These are phyloP conservation scores for Malus fusca DNA, from an alignment of 306 rosid genomes.

Conservation along the genomic window DNA sequence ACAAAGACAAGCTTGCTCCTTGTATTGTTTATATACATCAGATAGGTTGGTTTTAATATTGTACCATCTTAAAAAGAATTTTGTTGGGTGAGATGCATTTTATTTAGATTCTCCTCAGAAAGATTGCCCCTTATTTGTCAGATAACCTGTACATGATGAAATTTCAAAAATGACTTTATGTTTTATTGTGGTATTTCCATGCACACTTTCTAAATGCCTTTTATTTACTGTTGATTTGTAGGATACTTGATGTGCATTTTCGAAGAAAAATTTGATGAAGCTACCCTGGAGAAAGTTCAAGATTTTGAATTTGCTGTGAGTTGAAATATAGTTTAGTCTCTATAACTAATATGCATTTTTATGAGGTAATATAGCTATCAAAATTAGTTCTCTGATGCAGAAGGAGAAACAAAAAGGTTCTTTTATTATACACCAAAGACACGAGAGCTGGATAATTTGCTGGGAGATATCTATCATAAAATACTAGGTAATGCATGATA, in stretches of 20 bases:
- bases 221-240: conserved; percentile 22
- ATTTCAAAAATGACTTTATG: background rate
- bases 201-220: background rate
- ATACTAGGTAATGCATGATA: conserved; percentile 52
- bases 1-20: conserved; percentile 52
- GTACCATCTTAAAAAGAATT: conserved; percentile 2
- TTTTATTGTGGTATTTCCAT: background rate
- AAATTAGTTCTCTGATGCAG: conserved; percentile 74
- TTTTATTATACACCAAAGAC: conserved; percentile 91
- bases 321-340: conserved; percentile 14
- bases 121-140: background rate
- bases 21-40: conserved; percentile 81
- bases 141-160: background rate
- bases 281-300: conserved; percentile 49
- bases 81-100: background rate
- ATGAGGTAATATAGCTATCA: conserved; percentile 23
- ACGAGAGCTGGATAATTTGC: conserved; percentile 71
- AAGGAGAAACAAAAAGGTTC: conserved; percentile 71
- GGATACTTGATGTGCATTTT: conserved; percentile 90
- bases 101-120: background rate
- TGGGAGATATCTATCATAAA: conserved; percentile 93
- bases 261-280: conserved; percentile 68
- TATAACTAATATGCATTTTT: conserved; percentile 5
- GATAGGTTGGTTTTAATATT: conserved; percentile 54
- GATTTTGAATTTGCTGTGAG: conserved; percentile 82